Evolutionary conservation across 2,329 filamentous ascomycete species (phyloP).

Genomic region (Metarhizium humberi): DNA sequence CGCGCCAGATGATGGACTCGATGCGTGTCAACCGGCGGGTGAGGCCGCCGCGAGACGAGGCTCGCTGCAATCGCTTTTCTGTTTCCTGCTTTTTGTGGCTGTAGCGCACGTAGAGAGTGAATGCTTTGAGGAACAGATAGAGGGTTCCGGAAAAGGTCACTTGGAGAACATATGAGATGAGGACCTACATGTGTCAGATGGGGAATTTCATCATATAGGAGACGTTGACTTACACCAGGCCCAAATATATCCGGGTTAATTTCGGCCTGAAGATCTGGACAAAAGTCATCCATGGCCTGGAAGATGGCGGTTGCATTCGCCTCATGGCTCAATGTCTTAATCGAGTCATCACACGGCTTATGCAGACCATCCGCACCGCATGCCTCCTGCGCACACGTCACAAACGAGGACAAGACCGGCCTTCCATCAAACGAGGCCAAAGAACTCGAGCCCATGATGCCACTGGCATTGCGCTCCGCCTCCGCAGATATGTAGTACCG

Average conservation of each 20-base stretch:
- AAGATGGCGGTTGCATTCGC: constrained; percentile 22
- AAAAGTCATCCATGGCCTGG: constrained; percentile 24
- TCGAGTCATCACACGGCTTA: constrained; percentile 19
- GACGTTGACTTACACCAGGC: constrained; percentile 21
- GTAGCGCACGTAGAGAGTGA: constrained; percentile 24
- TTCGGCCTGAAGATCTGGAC: constrained; percentile 25
- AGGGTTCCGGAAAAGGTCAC: constrained; percentile 25
- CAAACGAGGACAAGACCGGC: constrained; percentile 22
- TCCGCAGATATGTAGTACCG: constrained; percentile 21
- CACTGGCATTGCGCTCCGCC: constrained; percentile 26
- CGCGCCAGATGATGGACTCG: constrained; percentile 27
- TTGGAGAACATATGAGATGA: constrained; percentile 29
- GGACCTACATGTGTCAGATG: constrained; percentile 15
- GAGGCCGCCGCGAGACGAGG: constrained; percentile 6
- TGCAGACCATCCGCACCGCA: constrained; percentile 24
- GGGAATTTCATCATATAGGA: neutral
- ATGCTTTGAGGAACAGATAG: constrained; percentile 24
- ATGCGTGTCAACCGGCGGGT: constrained; percentile 24
- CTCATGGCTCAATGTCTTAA: constrained; percentile 15
- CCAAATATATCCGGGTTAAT: constrained; percentile 31
- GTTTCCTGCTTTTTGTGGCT: constrained; percentile 16
- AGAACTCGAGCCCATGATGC: constrained; percentile 23
- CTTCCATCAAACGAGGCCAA: constrained; percentile 21
- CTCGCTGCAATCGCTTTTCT: neutral
- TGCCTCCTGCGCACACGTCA: constrained; percentile 24